phyloP scores from a whole-genome alignment of 179 eudicot genomes.

The Patellifolia procumbens region DNA sequence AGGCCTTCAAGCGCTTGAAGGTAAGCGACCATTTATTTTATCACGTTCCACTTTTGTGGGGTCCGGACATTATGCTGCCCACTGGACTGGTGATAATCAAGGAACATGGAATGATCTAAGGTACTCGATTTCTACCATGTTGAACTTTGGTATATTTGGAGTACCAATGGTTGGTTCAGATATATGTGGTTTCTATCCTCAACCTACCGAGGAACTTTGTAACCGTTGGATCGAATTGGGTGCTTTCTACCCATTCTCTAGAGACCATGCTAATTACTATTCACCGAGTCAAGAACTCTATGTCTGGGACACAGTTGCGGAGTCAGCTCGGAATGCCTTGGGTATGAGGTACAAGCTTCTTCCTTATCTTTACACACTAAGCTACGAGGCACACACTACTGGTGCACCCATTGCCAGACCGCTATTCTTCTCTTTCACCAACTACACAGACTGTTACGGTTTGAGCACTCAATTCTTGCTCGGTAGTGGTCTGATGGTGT shows the following conservation, averaged over 20 bases:
- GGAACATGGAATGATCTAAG: conserved; percentile 77
- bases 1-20: conserved; percentile 66
- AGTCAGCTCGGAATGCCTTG: conserved; percentile 80
- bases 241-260: conserved; percentile 91
- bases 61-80: conserved; percentile 84
- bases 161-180: conserved; percentile 96
- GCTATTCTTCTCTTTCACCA: conserved; percentile 78
- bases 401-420: conserved; percentile 95
- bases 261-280: conserved; percentile 90
- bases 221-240: conserved; percentile 95
- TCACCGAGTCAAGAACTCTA: conserved; percentile 96
- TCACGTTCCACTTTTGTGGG: conserved; percentile 87
- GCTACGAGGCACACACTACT: conserved; percentile 70
- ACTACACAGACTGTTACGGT: conserved; percentile 53
- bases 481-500: conserved; percentile 80
- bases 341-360: conserved; percentile 93
- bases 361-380: conserved; percentile 82
- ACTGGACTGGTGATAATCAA: conserved; percentile 94
- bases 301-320: conserved; percentile 82
- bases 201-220: conserved; percentile 89
- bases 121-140: conserved; percentile 81
- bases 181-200: conserved; percentile 92
- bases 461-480: conserved; percentile 88
- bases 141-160: conserved; percentile 89
- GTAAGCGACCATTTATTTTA: conserved; percentile 83